Percentiles rank a stretch among this genome's conserved stretches.
These are phyloP conservation scores for Cryphonectria carpinicola DNA, from an alignment of 2,329 filamentous ascomycete species.

Conservation along the genomic window DNA sequence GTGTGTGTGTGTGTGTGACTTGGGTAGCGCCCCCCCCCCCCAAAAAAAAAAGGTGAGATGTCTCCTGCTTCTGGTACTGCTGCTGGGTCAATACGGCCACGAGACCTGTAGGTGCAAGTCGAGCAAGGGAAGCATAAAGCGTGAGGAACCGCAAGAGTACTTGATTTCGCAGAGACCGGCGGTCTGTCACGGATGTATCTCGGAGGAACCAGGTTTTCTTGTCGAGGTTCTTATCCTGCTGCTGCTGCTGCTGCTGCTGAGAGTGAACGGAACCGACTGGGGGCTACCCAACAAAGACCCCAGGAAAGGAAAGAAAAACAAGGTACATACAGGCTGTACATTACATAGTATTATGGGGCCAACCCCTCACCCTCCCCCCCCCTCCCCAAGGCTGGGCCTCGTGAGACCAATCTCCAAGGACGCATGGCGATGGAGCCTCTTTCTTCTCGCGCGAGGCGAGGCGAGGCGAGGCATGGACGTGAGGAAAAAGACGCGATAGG, in stretches of 20 bases:
- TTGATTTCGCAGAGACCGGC: slow-evolving; percentile 12
- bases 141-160: slow-evolving; percentile 15
- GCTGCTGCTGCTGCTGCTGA: slow-evolving; percentile 10
- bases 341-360: neutral
- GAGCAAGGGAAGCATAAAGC: neutral
- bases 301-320: neutral
- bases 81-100: slow-evolving; percentile 23
- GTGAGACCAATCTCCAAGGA: slow-evolving; percentile 21
- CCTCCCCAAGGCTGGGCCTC: slow-evolving; percentile 11
- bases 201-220: slow-evolving; percentile 13
- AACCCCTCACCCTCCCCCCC: neutral
- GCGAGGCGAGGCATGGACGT: neutral
- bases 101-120: slow-evolving; percentile 16
- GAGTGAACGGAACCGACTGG: neutral
- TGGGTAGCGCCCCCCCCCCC: slow-evolving; percentile 8
- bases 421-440: slow-evolving; percentile 24
- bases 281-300: slow-evolving; percentile 12
- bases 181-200: slow-evolving; percentile 21
- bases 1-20: neutral
- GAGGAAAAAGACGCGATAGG: slow-evolving; percentile 20
- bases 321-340: neutral
- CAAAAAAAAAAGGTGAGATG: slow-evolving; percentile 14
- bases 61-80: slow-evolving; percentile 4
- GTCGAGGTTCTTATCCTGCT: slow-evolving; percentile 1
- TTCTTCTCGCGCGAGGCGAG: neutral